phyloP scores from a whole-genome alignment of 768 basidiomycete genomes.

The Suillus fuscotomentosus region DNA sequence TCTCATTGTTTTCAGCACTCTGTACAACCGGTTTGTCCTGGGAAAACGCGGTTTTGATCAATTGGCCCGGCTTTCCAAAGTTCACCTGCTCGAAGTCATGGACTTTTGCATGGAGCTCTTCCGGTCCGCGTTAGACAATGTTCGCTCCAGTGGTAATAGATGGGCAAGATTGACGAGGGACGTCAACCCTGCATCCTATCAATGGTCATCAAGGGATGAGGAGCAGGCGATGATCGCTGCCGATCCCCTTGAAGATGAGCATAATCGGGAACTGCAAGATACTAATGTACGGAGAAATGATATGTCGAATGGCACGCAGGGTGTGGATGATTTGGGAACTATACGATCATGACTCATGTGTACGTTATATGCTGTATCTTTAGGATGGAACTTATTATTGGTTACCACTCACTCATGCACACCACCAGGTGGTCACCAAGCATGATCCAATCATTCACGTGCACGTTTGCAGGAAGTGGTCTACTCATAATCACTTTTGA shows the following conservation, averaged over 20 bases:
- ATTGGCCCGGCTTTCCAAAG: constrained; percentile 58
- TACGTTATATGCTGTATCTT: constrained; percentile 3
- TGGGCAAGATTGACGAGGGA: constrained; percentile 12
- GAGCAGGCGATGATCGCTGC: constrained; percentile 22
- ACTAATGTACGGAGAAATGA: background rate
- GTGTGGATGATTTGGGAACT: background rate
- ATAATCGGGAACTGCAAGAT: constrained; percentile 5
- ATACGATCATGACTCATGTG: constrained; percentile 3
- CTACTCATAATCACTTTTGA: too few species aligned
- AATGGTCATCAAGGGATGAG: constrained; percentile 32
- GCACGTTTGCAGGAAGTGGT: too few species aligned
- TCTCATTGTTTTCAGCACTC: constrained; percentile 65
- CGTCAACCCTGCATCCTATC: constrained; percentile 26
- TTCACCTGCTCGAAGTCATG: constrained; percentile 22
- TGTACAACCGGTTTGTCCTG: constrained; percentile 80
- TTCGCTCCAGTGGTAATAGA: constrained; percentile 14
- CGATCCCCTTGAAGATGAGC: constrained; percentile 25
- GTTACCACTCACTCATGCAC: too few species aligned
- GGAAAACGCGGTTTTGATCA: constrained; percentile 69
- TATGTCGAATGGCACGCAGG: background rate
- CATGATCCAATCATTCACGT: too few species aligned
- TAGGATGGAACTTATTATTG: background rate
- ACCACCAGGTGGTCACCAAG: too few species aligned
- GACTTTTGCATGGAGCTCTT: constrained; percentile 20
- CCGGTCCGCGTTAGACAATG: constrained; percentile 12